A percentile compares a stretch with the other conserved stretches of the same genome.
phyloP scores from a whole-genome alignment of 257 asterid genomes.

The Ajuga chamaepitys region DNA sequence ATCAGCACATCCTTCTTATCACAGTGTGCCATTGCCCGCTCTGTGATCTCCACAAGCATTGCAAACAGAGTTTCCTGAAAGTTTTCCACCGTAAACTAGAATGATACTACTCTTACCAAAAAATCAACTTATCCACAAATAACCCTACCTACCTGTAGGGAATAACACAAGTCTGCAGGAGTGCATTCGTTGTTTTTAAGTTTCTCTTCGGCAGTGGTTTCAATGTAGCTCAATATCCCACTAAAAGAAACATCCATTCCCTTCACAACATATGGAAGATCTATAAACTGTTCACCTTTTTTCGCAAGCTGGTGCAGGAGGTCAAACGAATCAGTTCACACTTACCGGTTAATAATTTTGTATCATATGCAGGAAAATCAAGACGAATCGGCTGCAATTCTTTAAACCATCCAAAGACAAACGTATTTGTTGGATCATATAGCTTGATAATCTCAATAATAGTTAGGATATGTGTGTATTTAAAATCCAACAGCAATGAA shows the following conservation, averaged over 20 bases:
- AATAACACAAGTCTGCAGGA: conserved; percentile 54
- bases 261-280: conserved; percentile 91
- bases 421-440: background rate
- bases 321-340: background rate
- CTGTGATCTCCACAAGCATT: conserved; percentile 97
- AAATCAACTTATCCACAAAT: background rate
- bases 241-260: conserved; percentile 99
- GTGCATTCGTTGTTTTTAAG: conserved; percentile 60
- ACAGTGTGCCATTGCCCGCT: conserved; percentile 95
- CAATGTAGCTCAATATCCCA: conserved; percentile 90
- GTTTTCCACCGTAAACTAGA: background rate
- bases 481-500: background rate
- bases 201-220: conserved; percentile 80
- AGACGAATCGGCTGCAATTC: background rate
- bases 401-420: background rate
- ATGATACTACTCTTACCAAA: no score
- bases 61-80: conserved; percentile 83
- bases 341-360: background rate
- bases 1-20: conserved; percentile 85
- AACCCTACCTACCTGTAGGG: conserved; percentile 53
- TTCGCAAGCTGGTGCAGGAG: conserved; percentile 83
- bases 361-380: background rate
- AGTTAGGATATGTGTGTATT: no score
- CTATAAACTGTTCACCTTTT: conserved; percentile 80
- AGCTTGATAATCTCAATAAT: background rate